Conservation (phyloP, 495 filamentous ascomycete species). For the Penicillium argentinense region DNA sequence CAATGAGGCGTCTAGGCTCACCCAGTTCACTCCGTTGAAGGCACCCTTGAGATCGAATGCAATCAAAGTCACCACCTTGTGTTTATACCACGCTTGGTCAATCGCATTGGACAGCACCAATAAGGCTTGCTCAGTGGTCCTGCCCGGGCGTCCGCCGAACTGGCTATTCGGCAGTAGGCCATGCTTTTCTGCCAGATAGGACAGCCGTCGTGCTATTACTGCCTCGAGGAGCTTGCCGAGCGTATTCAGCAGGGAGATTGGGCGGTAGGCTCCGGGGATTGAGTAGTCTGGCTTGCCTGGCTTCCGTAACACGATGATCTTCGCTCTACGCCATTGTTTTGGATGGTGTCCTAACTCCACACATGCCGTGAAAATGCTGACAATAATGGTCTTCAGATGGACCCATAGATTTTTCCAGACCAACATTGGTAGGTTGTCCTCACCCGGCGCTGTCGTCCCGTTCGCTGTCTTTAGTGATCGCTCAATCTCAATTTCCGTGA, state of each 20-base stretch:
- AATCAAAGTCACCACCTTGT: too few relatives aligned
- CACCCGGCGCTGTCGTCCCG: slow-evolving; percentile 21
- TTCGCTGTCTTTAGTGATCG: slow-evolving; percentile 20
- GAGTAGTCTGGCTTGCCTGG: slow-evolving; percentile 25
- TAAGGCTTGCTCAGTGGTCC: slow-evolving; percentile 24
- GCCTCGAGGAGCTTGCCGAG: slow-evolving; percentile 26
- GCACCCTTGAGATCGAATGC: slow-evolving; percentile 30
- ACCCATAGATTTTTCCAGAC: slow-evolving; percentile 23
- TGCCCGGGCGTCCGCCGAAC: slow-evolving; percentile 23
- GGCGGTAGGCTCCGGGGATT: slow-evolving; percentile 16
- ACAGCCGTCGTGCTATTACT: slow-evolving; percentile 20
- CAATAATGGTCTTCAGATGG: slow-evolving; percentile 13
- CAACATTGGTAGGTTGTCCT: slow-evolving; percentile 21
- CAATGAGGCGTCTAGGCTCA: slow-evolving; percentile 19
- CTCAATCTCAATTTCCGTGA: slow-evolving; percentile 24
- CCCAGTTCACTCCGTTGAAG: slow-evolving; percentile 28
- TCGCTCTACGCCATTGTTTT: slow-evolving; percentile 10
- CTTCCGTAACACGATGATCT: slow-evolving; percentile 26
- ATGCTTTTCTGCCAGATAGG: slow-evolving; percentile 20
- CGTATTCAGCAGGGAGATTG: slow-evolving; percentile 29
- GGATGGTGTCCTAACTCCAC: slow-evolving; percentile 21
- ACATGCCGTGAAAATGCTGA: not conserved
- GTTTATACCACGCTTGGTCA: slow-evolving; percentile 21
- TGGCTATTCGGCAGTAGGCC: slow-evolving; percentile 24
- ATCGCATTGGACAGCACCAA: slow-evolving; percentile 24